Evolutionary conservation across 108 stramenopile genomes (phyloP), one percentile per base, ranked within the genome.

Genomic region (Discostella stelligeroides): DNA sequence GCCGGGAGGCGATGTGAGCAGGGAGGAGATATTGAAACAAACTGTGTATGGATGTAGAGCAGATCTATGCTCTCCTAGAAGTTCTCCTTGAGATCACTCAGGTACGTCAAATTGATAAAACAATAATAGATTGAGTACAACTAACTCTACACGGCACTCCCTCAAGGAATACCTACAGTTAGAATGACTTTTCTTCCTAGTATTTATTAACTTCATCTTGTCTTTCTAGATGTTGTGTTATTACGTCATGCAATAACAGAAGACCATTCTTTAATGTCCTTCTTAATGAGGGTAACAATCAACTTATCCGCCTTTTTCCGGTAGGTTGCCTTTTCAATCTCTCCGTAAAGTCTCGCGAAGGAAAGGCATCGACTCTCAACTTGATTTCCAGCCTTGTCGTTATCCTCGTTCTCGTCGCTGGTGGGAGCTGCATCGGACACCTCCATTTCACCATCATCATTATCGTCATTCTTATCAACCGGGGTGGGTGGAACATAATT

Each of bases 21-120:
- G 92, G 60, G 88, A 79, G 40, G 89, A 93, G 51, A 86, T 93
- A 45, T 29, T 93, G 11, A 79, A 72, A 27, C 80, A 89, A 65
- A 89, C 89, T 18, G 68, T 83, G 11, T 91, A 91, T 72, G 71
- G 78, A 10, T 91, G 90, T 55, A 70, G 90, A 20, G 79, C 63
- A 13, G 85, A 72, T 30, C 66, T 85, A 48, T 91, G 90, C 61
- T 72, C 85, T 56, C 87, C 87, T 7, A 58, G 77, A 43, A 79
- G 77, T 67, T 66, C 51, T 48, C 66, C 77, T 15, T 75, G 59
- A 60, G 6, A 34, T 34, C 34, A 34, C 34, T 3, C n/a, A n/a
- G n/a, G n/a, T n/a, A n/a, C n/a, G n/a, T n/a, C n/a, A n/a, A n/a
- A n/a, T n/a, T n/a, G n/a, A n/a, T n/a, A 29, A 11, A 12, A 29